Evolutionary conservation across 1,284 basidiomycete species (phyloP).

Genomic region (Phylloporus sp.): DNA sequence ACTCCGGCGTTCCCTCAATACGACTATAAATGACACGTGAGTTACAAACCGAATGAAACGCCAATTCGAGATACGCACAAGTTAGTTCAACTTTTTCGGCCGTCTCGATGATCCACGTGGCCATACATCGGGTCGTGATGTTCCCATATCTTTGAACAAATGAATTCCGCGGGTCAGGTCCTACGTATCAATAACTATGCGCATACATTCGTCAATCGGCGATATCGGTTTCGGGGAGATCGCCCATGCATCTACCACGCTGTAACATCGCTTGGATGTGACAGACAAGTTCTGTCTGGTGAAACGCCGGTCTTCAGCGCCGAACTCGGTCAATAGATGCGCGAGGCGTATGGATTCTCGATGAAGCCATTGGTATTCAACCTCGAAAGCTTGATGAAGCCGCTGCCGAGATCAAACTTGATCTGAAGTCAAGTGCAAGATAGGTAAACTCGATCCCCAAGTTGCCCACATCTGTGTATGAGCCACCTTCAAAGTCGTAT

Average conservation of each 20-base stretch:
- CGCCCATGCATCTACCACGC: slow-evolving; percentile 68
- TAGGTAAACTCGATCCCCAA: slow-evolving; percentile 17
- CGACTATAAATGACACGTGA: too few species aligned
- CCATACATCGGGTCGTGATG: slow-evolving; percentile 66
- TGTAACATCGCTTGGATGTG: slow-evolving; percentile 46
- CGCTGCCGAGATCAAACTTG: slow-evolving; percentile 50
- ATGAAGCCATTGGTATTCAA: slow-evolving; percentile 48
- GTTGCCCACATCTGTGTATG: slow-evolving; percentile 15
- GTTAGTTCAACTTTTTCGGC: too few species aligned
- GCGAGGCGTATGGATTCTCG: slow-evolving; percentile 45
- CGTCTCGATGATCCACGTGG: too few species aligned
- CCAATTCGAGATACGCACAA: too few species aligned
- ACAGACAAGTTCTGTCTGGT: slow-evolving; percentile 47
- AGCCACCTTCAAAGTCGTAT: slow-evolving; percentile 4
- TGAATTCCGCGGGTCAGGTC: slow-evolving; percentile 56
- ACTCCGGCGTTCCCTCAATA: too few species aligned
- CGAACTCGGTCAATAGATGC: slow-evolving; percentile 39
- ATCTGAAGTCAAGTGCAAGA: slow-evolving; percentile 50
- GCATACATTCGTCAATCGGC: slow-evolving; percentile 57
- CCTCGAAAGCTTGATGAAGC: slow-evolving; percentile 48
- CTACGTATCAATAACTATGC: slow-evolving; percentile 69
- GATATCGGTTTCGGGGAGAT: slow-evolving; percentile 53
- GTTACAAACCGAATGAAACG: too few species aligned
- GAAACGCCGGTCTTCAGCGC: slow-evolving; percentile 51
- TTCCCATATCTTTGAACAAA: slow-evolving; percentile 56